Conservation (phyloP, 345 rosid genomes). For the Pistacia integerrima region DNA sequence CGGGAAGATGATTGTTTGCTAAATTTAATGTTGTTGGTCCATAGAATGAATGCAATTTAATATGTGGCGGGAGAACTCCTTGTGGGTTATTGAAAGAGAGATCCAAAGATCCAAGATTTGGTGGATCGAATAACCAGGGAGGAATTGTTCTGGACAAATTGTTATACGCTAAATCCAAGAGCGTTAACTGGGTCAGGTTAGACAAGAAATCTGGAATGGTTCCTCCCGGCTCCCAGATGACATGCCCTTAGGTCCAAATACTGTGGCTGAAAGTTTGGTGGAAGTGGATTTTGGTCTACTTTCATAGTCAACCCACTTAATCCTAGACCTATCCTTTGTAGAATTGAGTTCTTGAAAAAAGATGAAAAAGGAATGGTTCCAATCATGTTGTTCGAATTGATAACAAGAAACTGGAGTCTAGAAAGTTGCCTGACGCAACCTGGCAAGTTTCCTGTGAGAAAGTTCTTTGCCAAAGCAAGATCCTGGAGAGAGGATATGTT, state of each 20-base stretch:
- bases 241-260: background rate
- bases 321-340: background rate
- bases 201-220: background rate
- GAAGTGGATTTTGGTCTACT: background rate
- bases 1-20: no score
- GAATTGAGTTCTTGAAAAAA: background rate
- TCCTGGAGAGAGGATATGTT: background rate
- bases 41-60: no score
- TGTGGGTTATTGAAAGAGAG: no score
- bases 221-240: no score
- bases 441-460: conserved; percentile 25
- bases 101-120: no score
- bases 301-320: no score
- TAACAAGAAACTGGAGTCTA: background rate
- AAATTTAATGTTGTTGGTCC: no score
- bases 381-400: background rate
- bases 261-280: background rate
- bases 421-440: conserved; percentile 21
- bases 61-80: no score
- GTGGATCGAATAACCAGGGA: no score
- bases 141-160: no score
- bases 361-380: background rate
- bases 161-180: no score
- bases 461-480: conserved; percentile 8
- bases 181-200: background rate